phyloP scores from a whole-genome alignment of 352 stramenopile genomes.

The Globisporangium cylindrosporum region DNA sequence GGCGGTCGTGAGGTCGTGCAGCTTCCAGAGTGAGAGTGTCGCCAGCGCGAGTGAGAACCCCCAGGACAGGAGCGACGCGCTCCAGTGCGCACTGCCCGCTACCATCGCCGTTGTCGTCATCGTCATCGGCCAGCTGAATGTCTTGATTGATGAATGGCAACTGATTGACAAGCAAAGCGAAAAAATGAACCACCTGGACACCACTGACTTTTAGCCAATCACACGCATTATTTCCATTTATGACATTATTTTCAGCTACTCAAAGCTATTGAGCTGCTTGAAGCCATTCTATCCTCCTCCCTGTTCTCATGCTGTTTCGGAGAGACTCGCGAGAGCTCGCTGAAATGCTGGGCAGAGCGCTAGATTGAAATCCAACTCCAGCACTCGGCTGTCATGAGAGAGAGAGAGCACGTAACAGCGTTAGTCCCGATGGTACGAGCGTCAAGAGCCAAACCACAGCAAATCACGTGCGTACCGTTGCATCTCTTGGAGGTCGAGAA shows the following conservation, averaged over 20 bases:
- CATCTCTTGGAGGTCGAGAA: conserved; percentile 74
- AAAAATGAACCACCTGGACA: conserved; percentile 2
- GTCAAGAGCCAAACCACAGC: background rate
- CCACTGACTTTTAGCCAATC: conserved; percentile 44
- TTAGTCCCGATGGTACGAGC: conserved; percentile 2
- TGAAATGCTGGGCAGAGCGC: conserved; percentile 30
- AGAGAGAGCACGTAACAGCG: background rate
- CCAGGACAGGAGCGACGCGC: conserved; percentile 55
- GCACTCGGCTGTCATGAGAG: conserved; percentile 40
- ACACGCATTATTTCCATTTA: conserved; percentile 4
- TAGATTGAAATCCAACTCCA: conserved; percentile 43
- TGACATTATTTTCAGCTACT: conserved; percentile 20
- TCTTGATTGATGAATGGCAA: background rate
- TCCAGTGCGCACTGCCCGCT: conserved; percentile 23
- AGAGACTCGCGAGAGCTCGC: conserved; percentile 19
- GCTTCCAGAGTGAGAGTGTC: conserved; percentile 73
- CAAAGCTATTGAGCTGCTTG: background rate
- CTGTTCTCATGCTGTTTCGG: background rate
- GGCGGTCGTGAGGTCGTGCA: conserved; percentile 40
- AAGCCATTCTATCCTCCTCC: background rate
- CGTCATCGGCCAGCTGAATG: background rate
- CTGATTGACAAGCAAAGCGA: conserved; percentile 5
- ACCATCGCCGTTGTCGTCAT: conserved; percentile 19
- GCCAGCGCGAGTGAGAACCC: conserved; percentile 49
- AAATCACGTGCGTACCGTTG: conserved; percentile 51